Conservation (phyloP, 2,329 filamentous ascomycete genomes). For the Fusarium mexicanum region DNA sequence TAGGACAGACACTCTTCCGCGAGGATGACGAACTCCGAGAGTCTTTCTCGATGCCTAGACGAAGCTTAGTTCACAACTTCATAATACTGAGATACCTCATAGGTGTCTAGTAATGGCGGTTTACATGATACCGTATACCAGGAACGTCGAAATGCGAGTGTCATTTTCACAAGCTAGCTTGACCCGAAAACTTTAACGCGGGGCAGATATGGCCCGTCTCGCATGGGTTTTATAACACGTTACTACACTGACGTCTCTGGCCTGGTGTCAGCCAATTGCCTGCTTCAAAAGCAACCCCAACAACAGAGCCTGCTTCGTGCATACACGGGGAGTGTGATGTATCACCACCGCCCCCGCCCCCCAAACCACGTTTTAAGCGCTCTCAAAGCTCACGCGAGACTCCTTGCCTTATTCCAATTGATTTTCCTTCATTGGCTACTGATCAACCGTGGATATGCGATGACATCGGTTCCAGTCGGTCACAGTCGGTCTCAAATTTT, state of each 20-base stretch:
- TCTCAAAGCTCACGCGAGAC: neutral
- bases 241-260: neutral
- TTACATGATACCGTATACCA: neutral
- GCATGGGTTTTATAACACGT: neutral
- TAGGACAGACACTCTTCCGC: neutral
- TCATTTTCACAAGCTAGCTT: neutral
- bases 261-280: neutral
- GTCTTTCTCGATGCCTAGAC: neutral
- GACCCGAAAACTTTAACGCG: neutral
- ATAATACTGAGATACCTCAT: neutral
- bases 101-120: neutral
- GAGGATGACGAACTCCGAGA: neutral
- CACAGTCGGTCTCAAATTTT: neutral
- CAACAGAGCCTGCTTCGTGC: neutral
- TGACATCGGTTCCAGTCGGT: neutral
- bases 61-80: neutral
- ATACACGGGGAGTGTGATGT: neutral
- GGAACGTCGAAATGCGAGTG: neutral
- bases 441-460: neutral
- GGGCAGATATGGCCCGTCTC: neutral
- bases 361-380: neutral
- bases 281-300: neutral
- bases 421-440: neutral
- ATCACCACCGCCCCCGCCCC: neutral
- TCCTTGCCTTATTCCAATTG: neutral